Evolutionary conservation across 768 basidiomycete species (phyloP).

Genomic region (Leccinum ochraceum): DNA sequence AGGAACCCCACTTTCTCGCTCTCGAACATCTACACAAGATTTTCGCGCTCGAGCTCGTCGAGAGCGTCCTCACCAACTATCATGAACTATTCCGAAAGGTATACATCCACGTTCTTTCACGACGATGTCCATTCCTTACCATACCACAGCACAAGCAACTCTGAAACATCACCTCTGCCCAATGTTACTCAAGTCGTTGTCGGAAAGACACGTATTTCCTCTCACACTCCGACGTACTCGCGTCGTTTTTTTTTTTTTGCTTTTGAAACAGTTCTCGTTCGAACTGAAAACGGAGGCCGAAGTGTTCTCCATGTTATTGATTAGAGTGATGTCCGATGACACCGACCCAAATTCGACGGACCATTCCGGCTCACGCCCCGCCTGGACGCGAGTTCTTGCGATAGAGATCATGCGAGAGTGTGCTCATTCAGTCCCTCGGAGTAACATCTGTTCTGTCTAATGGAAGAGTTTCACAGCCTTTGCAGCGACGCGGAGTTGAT

Average conservation of each 20-base stretch:
- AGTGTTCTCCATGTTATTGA: constrained; percentile 77
- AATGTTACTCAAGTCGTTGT: constrained; percentile 80
- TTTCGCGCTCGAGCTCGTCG: constrained; percentile 94
- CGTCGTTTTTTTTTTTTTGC: constrained; percentile 85
- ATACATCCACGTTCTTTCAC: constrained; percentile 10
- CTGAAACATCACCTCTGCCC: constrained; percentile 90
- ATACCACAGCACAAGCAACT: constrained; percentile 71
- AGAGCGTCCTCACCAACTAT: constrained; percentile 94
- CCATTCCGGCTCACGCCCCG: constrained; percentile 46
- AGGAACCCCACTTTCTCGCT: constrained; percentile 79
- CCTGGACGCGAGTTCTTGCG: constrained; percentile 89
- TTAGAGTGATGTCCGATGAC: constrained; percentile 63
- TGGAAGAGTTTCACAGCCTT: constrained; percentile 41
- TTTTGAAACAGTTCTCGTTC: constrained; percentile 86
- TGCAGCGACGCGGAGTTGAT: constrained; percentile 81
- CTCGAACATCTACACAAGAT: constrained; percentile 86
- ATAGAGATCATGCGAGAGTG: constrained; percentile 93
- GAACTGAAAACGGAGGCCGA: constrained; percentile 84
- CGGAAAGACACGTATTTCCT: constrained; percentile 81
- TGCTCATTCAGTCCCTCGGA: constrained; percentile 5
- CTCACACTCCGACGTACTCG: constrained; percentile 89
- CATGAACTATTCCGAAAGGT: constrained; percentile 80
- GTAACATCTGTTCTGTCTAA: background rate
- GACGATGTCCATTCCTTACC: constrained; percentile 2
- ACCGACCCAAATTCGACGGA: constrained; percentile 31